Evolutionary conservation across 2,329 filamentous ascomycete species (phyloP), one percentile per base, ranked within the genome.

Genomic region (Sarocladium strictum): DNA sequence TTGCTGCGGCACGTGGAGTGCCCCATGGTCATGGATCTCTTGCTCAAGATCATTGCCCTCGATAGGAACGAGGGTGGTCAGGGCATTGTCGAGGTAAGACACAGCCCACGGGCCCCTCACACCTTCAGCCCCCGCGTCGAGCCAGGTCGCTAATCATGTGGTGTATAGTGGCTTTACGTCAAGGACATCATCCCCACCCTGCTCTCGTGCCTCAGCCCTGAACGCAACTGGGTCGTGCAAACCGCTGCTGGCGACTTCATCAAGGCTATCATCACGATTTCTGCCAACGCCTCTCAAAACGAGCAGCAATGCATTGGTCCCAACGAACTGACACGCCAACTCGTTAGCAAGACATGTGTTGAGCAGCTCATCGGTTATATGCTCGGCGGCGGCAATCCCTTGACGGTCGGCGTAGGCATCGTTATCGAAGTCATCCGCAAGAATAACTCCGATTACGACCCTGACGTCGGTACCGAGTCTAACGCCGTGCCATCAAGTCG

Each of bases 251-350:
- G 94, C 41, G 94, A 99, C 67, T 99, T 99, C 62, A 81, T 99
- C 63, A 99, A 99, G 70, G 94, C 94, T 40, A 97, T 99, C 66
- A 97, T 99, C 61, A 99, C 94, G 24, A 97, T 99, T 56, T 97
- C 94, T 1, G 94, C 94, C 57, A 99, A 99, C 66, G 94, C 94
- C 2, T 97, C 93, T 1, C 94, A 96, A 63, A 96, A 97, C 65
- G 94, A 99, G 65, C 92, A 97, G 67, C 94, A 93, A n/a, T 97
- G 95, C 64, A 97, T 99, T 67, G 94, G 94, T 3, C 94, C 94
- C 3, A 99, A 99, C 68, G 94, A 96, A 66, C 81, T 99, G 51
- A 99, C 94, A 4, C 86, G 94, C 38, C 91, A 99, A 71, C 80
- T 99, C 3, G 94, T 99, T 1, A 97, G 94, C 1, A 83, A 87